A percentile compares a stretch with the other conserved stretches of the same genome.
phyloP scores from a whole-genome alignment of 2,329 filamentous ascomycete species.

The Hypoxylon sp. region DNA sequence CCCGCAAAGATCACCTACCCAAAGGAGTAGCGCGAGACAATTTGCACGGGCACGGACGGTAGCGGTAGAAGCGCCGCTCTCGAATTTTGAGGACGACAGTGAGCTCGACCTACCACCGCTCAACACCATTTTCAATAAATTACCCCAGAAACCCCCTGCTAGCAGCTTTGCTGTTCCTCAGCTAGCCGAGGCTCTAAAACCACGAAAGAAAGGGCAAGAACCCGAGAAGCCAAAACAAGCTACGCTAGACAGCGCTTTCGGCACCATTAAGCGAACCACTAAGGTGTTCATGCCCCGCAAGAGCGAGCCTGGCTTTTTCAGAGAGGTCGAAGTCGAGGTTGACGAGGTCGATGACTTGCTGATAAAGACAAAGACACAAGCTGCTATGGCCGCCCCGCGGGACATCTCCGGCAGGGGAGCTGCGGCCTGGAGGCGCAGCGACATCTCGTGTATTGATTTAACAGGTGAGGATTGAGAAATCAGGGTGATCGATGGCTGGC shows the following conservation, averaged over 20 bases:
- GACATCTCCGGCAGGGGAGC: neutral
- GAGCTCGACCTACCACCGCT: slow-evolving; percentile 47
- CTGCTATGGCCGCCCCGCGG: neutral
- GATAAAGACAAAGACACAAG: slow-evolving; percentile 8
- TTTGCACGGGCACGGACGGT: slow-evolving; percentile 43
- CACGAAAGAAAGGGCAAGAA: neutral
- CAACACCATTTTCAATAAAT: slow-evolving; percentile 30
- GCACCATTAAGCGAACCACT: slow-evolving; percentile 47
- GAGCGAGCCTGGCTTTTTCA: slow-evolving; percentile 56
- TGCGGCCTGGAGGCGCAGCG: slow-evolving; percentile 47
- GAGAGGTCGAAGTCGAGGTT: slow-evolving; percentile 49
- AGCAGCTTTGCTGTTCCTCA: neutral
- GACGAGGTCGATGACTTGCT: slow-evolving; percentile 46
- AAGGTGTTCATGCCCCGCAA: slow-evolving; percentile 55
- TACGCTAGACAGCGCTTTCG: slow-evolving; percentile 36
- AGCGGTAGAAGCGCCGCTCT: slow-evolving; percentile 31
- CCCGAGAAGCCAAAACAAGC: slow-evolving; percentile 27
- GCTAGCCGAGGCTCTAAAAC: too few species aligned
- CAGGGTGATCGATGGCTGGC: neutral
- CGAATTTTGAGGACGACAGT: slow-evolving; percentile 40
- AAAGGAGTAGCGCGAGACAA: slow-evolving; percentile 10
- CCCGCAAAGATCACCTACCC: slow-evolving; percentile 8
- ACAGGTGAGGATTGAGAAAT: slow-evolving; percentile 45
- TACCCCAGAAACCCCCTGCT: slow-evolving; percentile 10
- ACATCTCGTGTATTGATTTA: slow-evolving; percentile 49